Evolutionary conservation across 2,329 filamentous ascomycete species (phyloP).

Genomic region (Colletotrichum sidae): DNA sequence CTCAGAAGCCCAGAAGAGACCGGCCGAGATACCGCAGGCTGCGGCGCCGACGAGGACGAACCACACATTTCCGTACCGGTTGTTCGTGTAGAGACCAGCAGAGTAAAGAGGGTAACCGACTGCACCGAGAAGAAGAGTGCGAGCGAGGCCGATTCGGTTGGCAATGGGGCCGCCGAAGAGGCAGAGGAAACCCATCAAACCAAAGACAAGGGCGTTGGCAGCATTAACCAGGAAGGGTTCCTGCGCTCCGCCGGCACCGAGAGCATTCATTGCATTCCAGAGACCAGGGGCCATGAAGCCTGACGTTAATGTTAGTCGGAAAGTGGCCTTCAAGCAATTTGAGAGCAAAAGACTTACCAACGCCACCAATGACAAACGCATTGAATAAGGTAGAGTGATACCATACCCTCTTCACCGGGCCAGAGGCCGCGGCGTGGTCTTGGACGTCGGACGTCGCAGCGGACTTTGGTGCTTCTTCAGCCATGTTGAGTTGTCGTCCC

Average conservation of each 20-base stretch:
- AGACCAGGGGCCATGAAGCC: slow-evolving; percentile 60
- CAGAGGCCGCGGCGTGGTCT: slow-evolving; percentile 1
- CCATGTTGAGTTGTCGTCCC: slow-evolving; percentile 8
- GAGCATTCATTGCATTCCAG: slow-evolving; percentile 67
- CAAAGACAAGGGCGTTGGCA: slow-evolving; percentile 63
- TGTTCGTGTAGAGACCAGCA: slow-evolving; percentile 61
- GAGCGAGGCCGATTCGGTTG: slow-evolving; percentile 59
- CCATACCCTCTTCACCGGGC: slow-evolving; percentile 48
- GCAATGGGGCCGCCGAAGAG: slow-evolving; percentile 60
- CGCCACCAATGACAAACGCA: slow-evolving; percentile 62
- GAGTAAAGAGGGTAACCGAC: slow-evolving; percentile 61
- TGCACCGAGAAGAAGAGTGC: slow-evolving; percentile 57
- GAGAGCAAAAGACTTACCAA: slow-evolving; percentile 46
- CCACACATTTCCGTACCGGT: slow-evolving; percentile 63
- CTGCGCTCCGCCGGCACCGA: slow-evolving; percentile 64
- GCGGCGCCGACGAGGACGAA: slow-evolving; percentile 61
- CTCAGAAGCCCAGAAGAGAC: slow-evolving; percentile 63
- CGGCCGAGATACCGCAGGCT: slow-evolving; percentile 59
- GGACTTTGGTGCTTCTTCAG: slow-evolving; percentile 16
- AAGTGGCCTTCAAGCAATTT: too few relatives aligned
- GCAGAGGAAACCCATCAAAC: slow-evolving; percentile 58
- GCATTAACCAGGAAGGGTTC: slow-evolving; percentile 64
- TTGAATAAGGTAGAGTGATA: slow-evolving; percentile 65
- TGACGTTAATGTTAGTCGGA: background rate
- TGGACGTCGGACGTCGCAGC: slow-evolving; percentile 10